Conservation (phyloP, 306 rosid species). For the Cucurbita moschata region DNA sequence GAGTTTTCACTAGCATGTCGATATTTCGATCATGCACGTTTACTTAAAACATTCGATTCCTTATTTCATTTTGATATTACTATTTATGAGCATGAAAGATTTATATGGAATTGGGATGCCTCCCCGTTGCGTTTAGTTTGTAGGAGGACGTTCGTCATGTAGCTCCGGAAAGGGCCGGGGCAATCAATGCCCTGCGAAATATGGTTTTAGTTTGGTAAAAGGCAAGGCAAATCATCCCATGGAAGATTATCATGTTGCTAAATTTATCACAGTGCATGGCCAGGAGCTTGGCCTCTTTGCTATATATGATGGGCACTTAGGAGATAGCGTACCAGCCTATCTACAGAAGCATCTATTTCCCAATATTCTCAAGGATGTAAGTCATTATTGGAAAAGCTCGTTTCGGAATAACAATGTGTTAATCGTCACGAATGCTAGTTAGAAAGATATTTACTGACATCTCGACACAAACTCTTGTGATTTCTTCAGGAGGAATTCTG, state of each 20-base stretch:
- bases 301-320: slow-evolving; percentile 76
- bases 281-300: slow-evolving; percentile 76
- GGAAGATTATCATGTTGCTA: slow-evolving; percentile 81
- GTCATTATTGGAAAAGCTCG: neutral
- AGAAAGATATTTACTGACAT: neutral
- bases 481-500: slow-evolving; percentile 43
- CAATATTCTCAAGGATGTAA: slow-evolving; percentile 72
- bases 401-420: neutral
- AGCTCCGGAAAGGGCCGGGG: slow-evolving; percentile 77
- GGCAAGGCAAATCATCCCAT: slow-evolving; percentile 87
- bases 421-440: neutral
- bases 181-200: slow-evolving; percentile 41
- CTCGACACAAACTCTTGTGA: slow-evolving; percentile 4
- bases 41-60: neutral
- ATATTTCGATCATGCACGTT: neutral
- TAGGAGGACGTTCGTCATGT: slow-evolving; percentile 56
- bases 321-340: slow-evolving; percentile 71
- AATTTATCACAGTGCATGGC: slow-evolving; percentile 33
- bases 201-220: slow-evolving; percentile 75
- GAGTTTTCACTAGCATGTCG: neutral
- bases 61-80: neutral
- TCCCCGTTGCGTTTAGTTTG: slow-evolving; percentile 29
- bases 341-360: slow-evolving; percentile 63
- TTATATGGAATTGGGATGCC: slow-evolving; percentile 5
- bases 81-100: neutral